These are phyloP conservation scores for Halenospora varia DNA, from an alignment of 495 filamentous ascomycete genomes.

Conservation along the genomic window DNA sequence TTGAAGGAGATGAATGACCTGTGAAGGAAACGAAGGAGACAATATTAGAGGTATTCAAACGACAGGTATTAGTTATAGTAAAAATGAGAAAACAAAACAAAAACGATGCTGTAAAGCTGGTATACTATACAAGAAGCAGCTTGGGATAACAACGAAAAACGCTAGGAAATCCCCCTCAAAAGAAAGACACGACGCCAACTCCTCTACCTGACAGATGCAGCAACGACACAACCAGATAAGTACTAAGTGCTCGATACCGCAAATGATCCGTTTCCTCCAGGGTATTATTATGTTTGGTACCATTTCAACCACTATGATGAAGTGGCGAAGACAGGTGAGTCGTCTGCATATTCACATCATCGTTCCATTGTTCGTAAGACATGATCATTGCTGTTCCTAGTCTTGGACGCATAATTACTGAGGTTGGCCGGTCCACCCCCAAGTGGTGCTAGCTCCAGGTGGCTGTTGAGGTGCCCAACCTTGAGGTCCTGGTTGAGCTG, in stretches of 20 bases:
- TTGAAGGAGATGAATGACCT: not conserved
- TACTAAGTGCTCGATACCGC: constrained; percentile 19
- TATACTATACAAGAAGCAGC: constrained; percentile 16
- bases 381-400: constrained; percentile 6
- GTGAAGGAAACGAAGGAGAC: not conserved
- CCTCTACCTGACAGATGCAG: constrained; percentile 20
- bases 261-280: constrained; percentile 26
- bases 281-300: not conserved
- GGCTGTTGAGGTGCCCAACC: constrained; percentile 39
- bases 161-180: constrained; percentile 11
- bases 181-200: constrained; percentile 21
- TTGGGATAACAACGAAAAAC: constrained; percentile 3
- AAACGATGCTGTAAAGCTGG: constrained; percentile 4
- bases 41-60: constrained; percentile 1
- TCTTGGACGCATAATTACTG: constrained; percentile 12
- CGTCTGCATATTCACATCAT: constrained; percentile 20
- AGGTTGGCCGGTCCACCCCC: constrained; percentile 24
- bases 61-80: not conserved
- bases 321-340: constrained; percentile 9
- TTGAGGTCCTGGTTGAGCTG: constrained; percentile 40
- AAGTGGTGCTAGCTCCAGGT: constrained; percentile 19
- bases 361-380: constrained; percentile 21
- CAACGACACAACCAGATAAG: constrained; percentile 14
- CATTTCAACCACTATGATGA: constrained; percentile 6
- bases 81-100: not conserved